Percentiles rank a stretch among this genome's conserved stretches.
Conservation (phyloP, 1,139 yeast genomes). For the Debaryomyces sp. region DNA sequence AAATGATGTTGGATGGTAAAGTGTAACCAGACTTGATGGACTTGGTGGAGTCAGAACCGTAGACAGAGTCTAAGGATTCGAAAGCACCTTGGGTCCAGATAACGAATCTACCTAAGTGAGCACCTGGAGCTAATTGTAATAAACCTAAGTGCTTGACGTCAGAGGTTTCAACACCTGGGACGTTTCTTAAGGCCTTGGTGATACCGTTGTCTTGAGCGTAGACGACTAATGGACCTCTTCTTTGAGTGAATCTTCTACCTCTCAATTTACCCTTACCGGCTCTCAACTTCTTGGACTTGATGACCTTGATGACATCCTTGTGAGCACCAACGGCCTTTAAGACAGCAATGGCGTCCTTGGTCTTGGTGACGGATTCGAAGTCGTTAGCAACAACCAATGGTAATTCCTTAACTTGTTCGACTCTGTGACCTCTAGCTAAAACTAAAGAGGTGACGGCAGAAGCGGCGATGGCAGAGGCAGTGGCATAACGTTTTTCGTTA, state of each 20-base stretch:
- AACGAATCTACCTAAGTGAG: conserved; percentile 99
- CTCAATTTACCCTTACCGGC: conserved; percentile 99
- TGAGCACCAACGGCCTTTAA: conserved; percentile 99
- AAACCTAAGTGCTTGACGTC: conserved; percentile 91
- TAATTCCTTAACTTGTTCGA: conserved; percentile 97
- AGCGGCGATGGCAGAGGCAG: conserved; percentile 99
- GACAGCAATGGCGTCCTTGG: conserved; percentile 98
- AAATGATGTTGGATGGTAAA: conserved; percentile 90
- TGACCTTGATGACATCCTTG: conserved; percentile 96
- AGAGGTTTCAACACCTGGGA: conserved; percentile 99
- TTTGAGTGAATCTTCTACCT: conserved; percentile 99
- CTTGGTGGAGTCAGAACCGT: conserved; percentile 90
- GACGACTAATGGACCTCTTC: conserved; percentile 99
- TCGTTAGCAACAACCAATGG: conserved; percentile 97
- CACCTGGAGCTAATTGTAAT: conserved; percentile 99
- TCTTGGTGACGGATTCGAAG: conserved; percentile 90
- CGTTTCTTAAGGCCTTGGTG: conserved; percentile 98
- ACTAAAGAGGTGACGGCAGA: conserved; percentile 98
- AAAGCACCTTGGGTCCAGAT: conserved; percentile 99
- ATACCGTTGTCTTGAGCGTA: conserved; percentile 98
- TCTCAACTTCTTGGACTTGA: conserved; percentile 98
- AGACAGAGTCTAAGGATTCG: conserved; percentile 94
- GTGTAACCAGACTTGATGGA: conserved; percentile 88
- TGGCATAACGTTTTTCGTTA: conserved; percentile 99
- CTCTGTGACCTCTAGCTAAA: conserved; percentile 99